phyloP scores from a whole-genome alignment of 2,329 filamentous ascomycete genomes.

The Aspergillus neoniger region DNA sequence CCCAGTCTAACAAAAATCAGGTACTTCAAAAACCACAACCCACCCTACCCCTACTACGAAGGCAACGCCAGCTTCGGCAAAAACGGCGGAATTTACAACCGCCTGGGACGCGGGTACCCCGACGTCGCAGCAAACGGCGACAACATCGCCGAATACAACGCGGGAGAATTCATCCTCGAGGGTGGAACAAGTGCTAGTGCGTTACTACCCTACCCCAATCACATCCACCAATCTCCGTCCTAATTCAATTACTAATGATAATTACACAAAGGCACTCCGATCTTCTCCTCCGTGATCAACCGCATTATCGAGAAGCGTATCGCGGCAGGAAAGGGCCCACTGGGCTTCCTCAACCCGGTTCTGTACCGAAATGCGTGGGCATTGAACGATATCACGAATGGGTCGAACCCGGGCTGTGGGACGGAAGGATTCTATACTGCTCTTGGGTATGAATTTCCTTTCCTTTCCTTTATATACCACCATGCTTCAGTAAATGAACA shows the following conservation, averaged over 20 bases:
- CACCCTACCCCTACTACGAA: conserved; percentile 11
- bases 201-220: background rate
- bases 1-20: background rate
- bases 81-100: conserved; percentile 11
- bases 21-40: conserved; percentile 13
- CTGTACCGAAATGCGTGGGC: conserved; percentile 6
- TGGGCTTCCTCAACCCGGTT: conserved; percentile 10
- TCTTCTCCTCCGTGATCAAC: conserved; percentile 12
- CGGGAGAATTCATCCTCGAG: background rate
- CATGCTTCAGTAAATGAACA: too few species aligned
- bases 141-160: conserved; percentile 7
- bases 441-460: background rate
- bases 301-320: conserved; percentile 12
- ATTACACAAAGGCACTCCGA: conserved; percentile 3
- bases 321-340: conserved; percentile 6
- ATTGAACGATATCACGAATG: conserved; percentile 13
- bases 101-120: conserved; percentile 8
- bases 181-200: conserved; percentile 10
- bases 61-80: conserved; percentile 6
- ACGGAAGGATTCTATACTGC: conserved; percentile 11
- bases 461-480: too few species aligned
- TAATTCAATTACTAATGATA: background rate
- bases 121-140: conserved; percentile 12
- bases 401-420: conserved; percentile 4
- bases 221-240: background rate